Conservation (phyloP, 345 rosid species). For the Pelargonium nanum region DNA sequence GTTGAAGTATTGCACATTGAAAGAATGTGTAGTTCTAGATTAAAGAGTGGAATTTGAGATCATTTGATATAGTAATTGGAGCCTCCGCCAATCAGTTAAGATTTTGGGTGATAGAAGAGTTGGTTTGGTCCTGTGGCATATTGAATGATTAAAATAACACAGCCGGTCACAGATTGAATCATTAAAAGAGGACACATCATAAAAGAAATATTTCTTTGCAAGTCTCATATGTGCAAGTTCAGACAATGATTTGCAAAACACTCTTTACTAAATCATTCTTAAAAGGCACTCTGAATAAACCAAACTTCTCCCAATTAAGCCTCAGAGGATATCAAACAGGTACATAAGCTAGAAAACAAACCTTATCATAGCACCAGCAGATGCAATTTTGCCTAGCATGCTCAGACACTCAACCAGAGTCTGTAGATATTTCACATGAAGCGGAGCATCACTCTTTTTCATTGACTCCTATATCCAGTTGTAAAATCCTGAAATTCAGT, state of each 20-base stretch:
- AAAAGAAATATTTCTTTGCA: too few relatives aligned
- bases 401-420: constrained; percentile 96
- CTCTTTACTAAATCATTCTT: neutral
- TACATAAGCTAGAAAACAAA: constrained; percentile 30
- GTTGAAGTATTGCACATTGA: neutral
- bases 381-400: constrained; percentile 92
- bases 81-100: too few relatives aligned
- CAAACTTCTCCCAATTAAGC: neutral
- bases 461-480: constrained; percentile 56
- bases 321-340: constrained; percentile 1
- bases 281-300: neutral
- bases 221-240: neutral
- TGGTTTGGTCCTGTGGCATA: too few relatives aligned
- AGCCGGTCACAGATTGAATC: too few relatives aligned
- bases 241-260: neutral
- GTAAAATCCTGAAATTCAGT: constrained; percentile 14
- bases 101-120: too few relatives aligned
- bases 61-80: too few relatives aligned
- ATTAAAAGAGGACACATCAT: too few relatives aligned
- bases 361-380: constrained; percentile 97
- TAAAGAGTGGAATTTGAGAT: neutral
- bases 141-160: too few relatives aligned
- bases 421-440: constrained; percentile 86
- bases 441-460: constrained; percentile 77
- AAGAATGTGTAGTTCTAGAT: neutral